Evolutionary conservation across 805 yeast genomes (phyloP).

Genomic region (Candida nemodendra): DNA sequence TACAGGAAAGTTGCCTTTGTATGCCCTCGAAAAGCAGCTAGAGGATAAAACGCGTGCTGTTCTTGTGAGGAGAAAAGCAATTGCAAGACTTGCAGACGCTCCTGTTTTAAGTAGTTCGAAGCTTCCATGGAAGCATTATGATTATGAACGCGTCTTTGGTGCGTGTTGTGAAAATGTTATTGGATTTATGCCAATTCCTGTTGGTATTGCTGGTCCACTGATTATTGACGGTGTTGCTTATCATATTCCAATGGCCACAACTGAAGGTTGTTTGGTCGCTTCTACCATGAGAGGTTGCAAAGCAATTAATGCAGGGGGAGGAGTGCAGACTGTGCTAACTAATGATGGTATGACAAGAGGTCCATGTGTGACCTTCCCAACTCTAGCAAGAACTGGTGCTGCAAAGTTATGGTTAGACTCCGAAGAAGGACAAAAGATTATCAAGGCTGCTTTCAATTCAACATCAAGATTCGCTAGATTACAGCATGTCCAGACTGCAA

Average conservation of each 20-base stretch:
- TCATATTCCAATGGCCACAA: constrained; percentile 98
- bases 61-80: constrained; percentile 86
- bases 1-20: constrained; percentile 80
- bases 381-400: constrained; percentile 84
- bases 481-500: constrained; percentile 85
- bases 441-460: constrained; percentile 90
- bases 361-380: constrained; percentile 90
- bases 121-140: constrained; percentile 80
- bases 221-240: constrained; percentile 83
- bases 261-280: constrained; percentile 98
- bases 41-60: constrained; percentile 92
- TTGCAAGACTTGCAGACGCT: constrained; percentile 77
- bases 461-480: constrained; percentile 97
- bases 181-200: constrained; percentile 94
- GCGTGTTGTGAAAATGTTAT: constrained; percentile 99
- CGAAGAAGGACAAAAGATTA: constrained; percentile 80
- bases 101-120: constrained; percentile 70
- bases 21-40: constrained; percentile 91
- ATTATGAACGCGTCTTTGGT: constrained; percentile 94
- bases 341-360: constrained; percentile 99
- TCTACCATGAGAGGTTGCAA: constrained; percentile 99
- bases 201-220: constrained; percentile 97
- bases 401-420: constrained; percentile 95
- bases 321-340: constrained; percentile 86
- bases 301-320: constrained; percentile 96